Base-by-base conservation (phyloP, 2,329 filamentous ascomycete genomes). In the Coleophoma crateriformis region DNA sequence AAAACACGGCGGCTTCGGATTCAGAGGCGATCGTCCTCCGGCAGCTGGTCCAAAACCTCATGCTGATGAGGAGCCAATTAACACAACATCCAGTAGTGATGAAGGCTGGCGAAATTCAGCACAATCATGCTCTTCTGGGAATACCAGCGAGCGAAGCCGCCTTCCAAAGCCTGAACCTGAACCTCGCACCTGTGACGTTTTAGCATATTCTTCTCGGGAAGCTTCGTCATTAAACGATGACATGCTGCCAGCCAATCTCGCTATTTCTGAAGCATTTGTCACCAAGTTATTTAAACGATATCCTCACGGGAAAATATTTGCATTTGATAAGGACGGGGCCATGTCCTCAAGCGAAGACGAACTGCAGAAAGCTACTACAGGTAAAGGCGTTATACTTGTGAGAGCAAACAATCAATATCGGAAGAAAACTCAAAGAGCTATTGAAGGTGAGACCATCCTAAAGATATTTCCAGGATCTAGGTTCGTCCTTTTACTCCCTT, bases 401-500 rank as follows among this genome's bases (percentile, higher is more conserved):
- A n/a, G 4, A 13, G 2, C 15, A 4, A 12, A 38, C 12, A 38
- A 14, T 38, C 12, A n/a, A 6, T 7, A 12, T 7, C 2, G 19
- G 19, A 40, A 38, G 4, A 39, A 7, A 3, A 4, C 19, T 10
- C 15, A 17, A 7, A 22, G 13, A n/a, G 13, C 13, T 14, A 20
- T 14, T 17, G 45, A 47, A 32, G 27, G 17, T 7, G 7, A 34
- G 7, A 13, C 45, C 14, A 41, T 47, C 14, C 35, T 47, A n/a
- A 19, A 41, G 14, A 47, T 39, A 33, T 39, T 22, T 32, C 39
- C 39, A 5, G 47, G 38, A 20, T 34, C 32, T 13, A 20, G 45
- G 7, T 47, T 33, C 7, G 64, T 79, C 0, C 70, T 70, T 0
- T 68, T 77, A 35, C 63, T 77, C 1, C 76, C 76, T 0, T 56